These are phyloP conservation scores for Deinandra increscens DNA, from an alignment of 129 eudicot genomes.

Conservation along the genomic window DNA sequence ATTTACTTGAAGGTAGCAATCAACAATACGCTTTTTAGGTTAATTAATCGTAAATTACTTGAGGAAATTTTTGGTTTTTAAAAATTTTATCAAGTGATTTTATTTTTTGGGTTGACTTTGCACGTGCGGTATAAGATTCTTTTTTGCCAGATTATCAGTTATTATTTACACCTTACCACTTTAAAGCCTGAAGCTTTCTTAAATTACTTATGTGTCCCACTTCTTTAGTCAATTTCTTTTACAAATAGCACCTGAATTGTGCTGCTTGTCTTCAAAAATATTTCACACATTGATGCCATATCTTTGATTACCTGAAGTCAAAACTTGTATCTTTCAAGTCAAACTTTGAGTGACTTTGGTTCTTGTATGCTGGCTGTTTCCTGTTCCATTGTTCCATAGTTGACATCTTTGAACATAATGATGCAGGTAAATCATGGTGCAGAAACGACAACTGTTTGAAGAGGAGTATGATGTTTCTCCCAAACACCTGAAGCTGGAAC, in stretches of 20 bases:
- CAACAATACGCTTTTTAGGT: not conserved
- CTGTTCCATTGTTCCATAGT: not conserved
- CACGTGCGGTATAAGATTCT: constrained; percentile 27
- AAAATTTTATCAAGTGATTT: not conserved
- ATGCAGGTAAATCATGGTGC: constrained; percentile 58
- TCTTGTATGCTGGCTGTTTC: not conserved
- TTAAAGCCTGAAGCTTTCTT: constrained; percentile 1
- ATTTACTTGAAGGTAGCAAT: constrained; percentile 33
- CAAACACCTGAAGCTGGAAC: constrained; percentile 48
- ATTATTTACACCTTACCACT: constrained; percentile 8
- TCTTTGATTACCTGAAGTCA: not conserved
- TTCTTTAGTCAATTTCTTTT: not conserved
- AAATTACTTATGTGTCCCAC: constrained; percentile 7
- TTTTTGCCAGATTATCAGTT: constrained; percentile 12
- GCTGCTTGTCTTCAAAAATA: not conserved
- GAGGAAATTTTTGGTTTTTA: not conserved
- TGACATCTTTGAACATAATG: not conserved
- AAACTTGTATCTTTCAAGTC: not conserved
- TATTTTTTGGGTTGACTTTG: constrained; percentile 16
- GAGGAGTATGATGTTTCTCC: constrained; percentile 44
- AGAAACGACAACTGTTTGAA: constrained; percentile 50
- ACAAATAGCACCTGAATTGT: not conserved
- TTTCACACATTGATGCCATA: not conserved
- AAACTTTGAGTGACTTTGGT: not conserved
- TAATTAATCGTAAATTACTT: not conserved